Conservation (phyloP, 257 asterid genomes). For the Solanum phureja region DNA sequence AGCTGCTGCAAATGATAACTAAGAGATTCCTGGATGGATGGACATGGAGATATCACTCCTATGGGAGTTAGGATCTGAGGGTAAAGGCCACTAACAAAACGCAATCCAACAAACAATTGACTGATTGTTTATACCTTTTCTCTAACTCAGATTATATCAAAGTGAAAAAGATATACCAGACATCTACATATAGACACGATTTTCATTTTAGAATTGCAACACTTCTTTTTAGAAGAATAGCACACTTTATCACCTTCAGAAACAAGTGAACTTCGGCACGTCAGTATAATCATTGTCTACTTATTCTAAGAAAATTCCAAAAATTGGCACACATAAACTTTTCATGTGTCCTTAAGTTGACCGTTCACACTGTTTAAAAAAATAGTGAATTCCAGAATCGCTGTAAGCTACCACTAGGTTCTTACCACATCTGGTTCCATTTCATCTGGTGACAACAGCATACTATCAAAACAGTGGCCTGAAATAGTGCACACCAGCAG, state of each 20-base stretch:
- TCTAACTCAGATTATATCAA: background rate
- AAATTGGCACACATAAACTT: background rate
- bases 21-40: background rate
- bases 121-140: background rate
- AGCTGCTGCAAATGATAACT: background rate
- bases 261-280: background rate
- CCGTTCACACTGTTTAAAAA: background rate
- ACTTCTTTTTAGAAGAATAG: background rate
- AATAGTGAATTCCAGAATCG: background rate
- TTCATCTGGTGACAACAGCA: slow-evolving; percentile 51
- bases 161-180: background rate
- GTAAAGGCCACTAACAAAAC: background rate
- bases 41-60: too few species aligned
- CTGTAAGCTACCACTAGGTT: background rate
- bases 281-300: background rate
- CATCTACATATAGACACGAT: background rate
- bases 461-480: slow-evolving; percentile 82
- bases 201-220: background rate
- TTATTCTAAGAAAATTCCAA: background rate
- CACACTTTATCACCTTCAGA: too few species aligned
- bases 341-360: background rate
- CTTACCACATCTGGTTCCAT: slow-evolving; percentile 72
- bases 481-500: slow-evolving; percentile 87
- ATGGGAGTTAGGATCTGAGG: background rate
- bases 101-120: background rate